A percentile compares a stretch with the other conserved stretches of the same genome.
phyloP scores from a whole-genome alignment of 2,329 filamentous ascomycete species.

The Talaromyces sp. region DNA sequence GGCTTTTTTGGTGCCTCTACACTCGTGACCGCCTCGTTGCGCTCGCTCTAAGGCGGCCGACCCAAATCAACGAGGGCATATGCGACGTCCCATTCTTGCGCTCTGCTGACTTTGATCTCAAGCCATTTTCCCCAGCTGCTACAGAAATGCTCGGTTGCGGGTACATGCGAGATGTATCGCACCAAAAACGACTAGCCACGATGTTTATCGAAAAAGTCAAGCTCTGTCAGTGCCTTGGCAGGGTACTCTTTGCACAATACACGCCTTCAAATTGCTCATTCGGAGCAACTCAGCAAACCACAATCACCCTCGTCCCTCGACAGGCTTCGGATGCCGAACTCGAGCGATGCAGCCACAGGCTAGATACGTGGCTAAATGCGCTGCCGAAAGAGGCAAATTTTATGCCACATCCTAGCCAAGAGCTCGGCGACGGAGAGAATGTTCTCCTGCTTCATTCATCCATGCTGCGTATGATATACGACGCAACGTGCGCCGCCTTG shows the following conservation, averaged over 20 bases:
- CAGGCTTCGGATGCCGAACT: slow-evolving; percentile 74
- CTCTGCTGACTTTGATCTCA: slow-evolving; percentile 72
- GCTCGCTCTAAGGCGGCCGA: slow-evolving; percentile 80
- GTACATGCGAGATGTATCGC: slow-evolving; percentile 60
- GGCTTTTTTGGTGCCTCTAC: slow-evolving; percentile 92
- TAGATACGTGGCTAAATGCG: slow-evolving; percentile 66
- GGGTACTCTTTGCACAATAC: slow-evolving; percentile 81
- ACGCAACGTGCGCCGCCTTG: slow-evolving; percentile 80
- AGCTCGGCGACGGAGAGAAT: slow-evolving; percentile 46
- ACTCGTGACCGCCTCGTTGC: slow-evolving; percentile 87
- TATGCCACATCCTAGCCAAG: slow-evolving; percentile 55
- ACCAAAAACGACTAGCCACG: slow-evolving; percentile 69
- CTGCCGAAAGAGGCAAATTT: slow-evolving; percentile 68
- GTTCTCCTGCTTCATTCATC: slow-evolving; percentile 63
- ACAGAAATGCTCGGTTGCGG: slow-evolving; percentile 62
- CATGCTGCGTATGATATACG: slow-evolving; percentile 86
- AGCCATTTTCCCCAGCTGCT: slow-evolving; percentile 59
- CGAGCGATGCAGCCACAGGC: slow-evolving; percentile 66
- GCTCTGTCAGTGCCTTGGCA: slow-evolving; percentile 77
- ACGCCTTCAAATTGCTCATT: slow-evolving; percentile 77
- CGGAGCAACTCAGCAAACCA: slow-evolving; percentile 59
- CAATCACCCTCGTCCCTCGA: slow-evolving; percentile 79
- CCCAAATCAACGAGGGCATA: slow-evolving; percentile 82
- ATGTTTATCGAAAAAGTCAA: slow-evolving; percentile 88
- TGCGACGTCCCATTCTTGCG: slow-evolving; percentile 86